Conservation (phyloP, 805 yeast species). For the Barnettozyma sp. region DNA sequence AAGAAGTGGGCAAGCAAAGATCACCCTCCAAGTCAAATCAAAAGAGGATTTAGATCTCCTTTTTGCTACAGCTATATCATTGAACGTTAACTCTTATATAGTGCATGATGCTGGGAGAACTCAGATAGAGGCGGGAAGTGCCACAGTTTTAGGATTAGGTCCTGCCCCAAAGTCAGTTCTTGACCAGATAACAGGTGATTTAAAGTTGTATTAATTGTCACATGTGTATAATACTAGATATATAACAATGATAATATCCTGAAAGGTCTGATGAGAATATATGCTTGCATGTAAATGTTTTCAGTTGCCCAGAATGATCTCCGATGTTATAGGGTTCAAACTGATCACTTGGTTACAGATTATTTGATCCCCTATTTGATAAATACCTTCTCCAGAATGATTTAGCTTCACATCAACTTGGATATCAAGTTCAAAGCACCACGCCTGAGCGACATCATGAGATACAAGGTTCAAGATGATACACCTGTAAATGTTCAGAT, state of each 20-base stretch:
- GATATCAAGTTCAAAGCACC: slow-evolving; percentile 11
- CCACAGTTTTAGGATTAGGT: slow-evolving; percentile 94
- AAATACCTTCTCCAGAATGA: neutral
- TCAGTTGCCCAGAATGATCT: slow-evolving; percentile 4
- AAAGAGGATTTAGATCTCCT: slow-evolving; percentile 66
- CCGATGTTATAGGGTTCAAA: slow-evolving; percentile 6
- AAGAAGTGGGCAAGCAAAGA: slow-evolving; percentile 84
- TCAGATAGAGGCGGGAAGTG: slow-evolving; percentile 92
- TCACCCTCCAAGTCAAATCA: slow-evolving; percentile 68
- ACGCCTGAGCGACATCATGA: slow-evolving; percentile 5
- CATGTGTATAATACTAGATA: too few species aligned
- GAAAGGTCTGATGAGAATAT: neutral
- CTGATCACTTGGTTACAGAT: slow-evolving; percentile 8
- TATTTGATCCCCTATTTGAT: slow-evolving; percentile 13
- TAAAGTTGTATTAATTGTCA: slow-evolving; percentile 71
- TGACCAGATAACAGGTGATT: slow-evolving; percentile 74
- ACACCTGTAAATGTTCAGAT: slow-evolving; percentile 12
- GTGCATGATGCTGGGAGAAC: slow-evolving; percentile 97
- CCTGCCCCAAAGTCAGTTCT: slow-evolving; percentile 85
- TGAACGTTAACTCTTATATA: slow-evolving; percentile 71
- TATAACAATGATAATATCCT: neutral
- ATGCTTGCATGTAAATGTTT: neutral
- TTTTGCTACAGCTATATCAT: slow-evolving; percentile 71
- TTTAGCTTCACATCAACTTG: slow-evolving; percentile 10
- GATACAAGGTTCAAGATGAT: slow-evolving; percentile 7